These are phyloP conservation scores for Spencermartinsiella ligniputridi DNA, from an alignment of 1,139 yeast genomes.

Conservation along the genomic window DNA sequence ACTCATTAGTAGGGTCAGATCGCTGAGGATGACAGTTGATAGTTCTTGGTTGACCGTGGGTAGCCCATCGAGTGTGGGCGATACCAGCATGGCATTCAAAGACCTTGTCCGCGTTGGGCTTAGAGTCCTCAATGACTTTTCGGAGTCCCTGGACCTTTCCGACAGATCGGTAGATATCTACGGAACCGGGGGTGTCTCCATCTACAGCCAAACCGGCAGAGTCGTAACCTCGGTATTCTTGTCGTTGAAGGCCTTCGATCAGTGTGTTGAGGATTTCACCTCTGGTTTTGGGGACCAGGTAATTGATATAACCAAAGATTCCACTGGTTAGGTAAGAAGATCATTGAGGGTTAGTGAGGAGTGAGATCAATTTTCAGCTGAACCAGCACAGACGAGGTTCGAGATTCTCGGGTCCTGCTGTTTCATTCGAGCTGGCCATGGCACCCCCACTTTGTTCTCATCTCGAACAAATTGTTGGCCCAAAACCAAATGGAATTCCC, in stretches of 20 bases:
- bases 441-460: too few species aligned
- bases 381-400: neutral
- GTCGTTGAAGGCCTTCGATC: slow-evolving; percentile 84
- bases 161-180: slow-evolving; percentile 71
- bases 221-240: slow-evolving; percentile 98
- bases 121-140: slow-evolving; percentile 51
- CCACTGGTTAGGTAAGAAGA: slow-evolving; percentile 53
- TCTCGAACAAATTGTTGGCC: too few species aligned
- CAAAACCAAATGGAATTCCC: too few species aligned
- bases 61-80: slow-evolving; percentile 99
- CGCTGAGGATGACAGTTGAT: slow-evolving; percentile 95
- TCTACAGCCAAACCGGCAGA: slow-evolving; percentile 96
- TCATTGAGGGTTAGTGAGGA: too few species aligned
- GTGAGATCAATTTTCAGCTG: neutral
- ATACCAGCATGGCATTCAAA: slow-evolving; percentile 91
- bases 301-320: slow-evolving; percentile 96
- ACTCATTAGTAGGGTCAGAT: slow-evolving; percentile 77
- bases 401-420: neutral
- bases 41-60: slow-evolving; percentile 91
- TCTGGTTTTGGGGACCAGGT: slow-evolving; percentile 83
- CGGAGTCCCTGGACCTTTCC: slow-evolving; percentile 88
- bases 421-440: neutral
- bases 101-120: slow-evolving; percentile 53
- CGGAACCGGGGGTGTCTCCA: slow-evolving; percentile 55
- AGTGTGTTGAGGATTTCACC: slow-evolving; percentile 89